These are phyloP conservation scores for Rhododendron simsii DNA, from an alignment of 148 eudicot genomes.

Conservation along the genomic window DNA sequence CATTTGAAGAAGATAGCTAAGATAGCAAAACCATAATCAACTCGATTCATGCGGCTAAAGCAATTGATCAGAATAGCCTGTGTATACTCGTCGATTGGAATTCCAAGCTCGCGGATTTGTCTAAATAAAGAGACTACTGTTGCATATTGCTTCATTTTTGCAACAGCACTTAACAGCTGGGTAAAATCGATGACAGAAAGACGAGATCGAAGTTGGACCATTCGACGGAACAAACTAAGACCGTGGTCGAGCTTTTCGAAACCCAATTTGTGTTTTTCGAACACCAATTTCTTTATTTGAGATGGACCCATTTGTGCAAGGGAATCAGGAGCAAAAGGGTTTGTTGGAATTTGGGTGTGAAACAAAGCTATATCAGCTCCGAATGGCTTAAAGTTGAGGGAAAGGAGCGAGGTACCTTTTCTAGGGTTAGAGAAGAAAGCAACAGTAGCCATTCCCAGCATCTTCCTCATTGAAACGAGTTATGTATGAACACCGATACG, in stretches of 20 bases:
- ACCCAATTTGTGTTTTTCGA: background rate
- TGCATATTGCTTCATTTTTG: background rate
- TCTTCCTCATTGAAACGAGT: too few species aligned
- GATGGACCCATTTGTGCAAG: background rate
- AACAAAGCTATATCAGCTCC: background rate
- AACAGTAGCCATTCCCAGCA: too few species aligned
- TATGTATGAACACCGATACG: too few species aligned
- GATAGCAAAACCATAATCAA: background rate
- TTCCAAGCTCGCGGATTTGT: background rate
- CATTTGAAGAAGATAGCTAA: background rate
- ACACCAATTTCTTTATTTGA: background rate
- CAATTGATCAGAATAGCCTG: background rate
- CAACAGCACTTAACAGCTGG: background rate
- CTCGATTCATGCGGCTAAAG: background rate
- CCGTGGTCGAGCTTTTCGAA: conserved; percentile 2
- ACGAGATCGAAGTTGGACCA: background rate
- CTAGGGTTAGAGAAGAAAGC: too few species aligned
- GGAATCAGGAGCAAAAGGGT: background rate
- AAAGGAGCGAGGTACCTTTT: background rate
- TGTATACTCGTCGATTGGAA: background rate
- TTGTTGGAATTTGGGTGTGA: background rate
- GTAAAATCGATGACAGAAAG: background rate
- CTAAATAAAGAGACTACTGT: background rate
- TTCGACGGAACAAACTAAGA: background rate
- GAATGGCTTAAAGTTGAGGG: background rate